Evolutionary conservation across 208 protist genomes (phyloP), one percentile per base, ranked within the genome.

Genomic region (Crithidia mellificae): DNA sequence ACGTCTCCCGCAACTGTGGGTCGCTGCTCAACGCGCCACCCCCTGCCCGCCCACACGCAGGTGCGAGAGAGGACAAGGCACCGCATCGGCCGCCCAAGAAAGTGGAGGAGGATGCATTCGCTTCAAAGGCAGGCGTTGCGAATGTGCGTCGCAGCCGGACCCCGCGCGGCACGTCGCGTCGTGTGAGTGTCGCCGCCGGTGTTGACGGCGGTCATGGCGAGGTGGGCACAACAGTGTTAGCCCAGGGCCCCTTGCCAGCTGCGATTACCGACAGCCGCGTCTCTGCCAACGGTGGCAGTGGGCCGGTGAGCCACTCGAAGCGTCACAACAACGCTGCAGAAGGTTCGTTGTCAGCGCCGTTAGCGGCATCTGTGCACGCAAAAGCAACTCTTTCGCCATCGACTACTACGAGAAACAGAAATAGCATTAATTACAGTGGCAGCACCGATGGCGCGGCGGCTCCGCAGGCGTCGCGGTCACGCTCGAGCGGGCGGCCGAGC

Each of bases 101-200:
- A 20, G 22, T 20, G 2, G 3, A 8, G 6, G 9, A 5, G 5
- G 22, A 5, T 4, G 6, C 27, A 4, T 0, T 29, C 8, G 46
- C 20, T 27, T 6, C 15, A 20, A 27, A 17, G 11, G 19, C 27
- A 15, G 29, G 43, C 19, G 22, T 47, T 6, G 49, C 32, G 4
- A 47, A 36, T 19, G n/a, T 9, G 15, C 25, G 46, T 30, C 39
- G 52, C 57, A 64, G 49, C 44, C 19, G 24, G 9, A 63, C 49
- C 0, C 66, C 38, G 49, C 30, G 14, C 43, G 38, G 56, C 17
- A 17, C 15, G 2, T n/a, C 52, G 27, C 52, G 52, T 4, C 52
- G 52, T 22, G n/a, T 2, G 4, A 43, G 41, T 15, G 41, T 46
- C n/a, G 41, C 14, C 41, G 14, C 41, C 4, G 17, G 17, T 46